A percentile compares a stretch with the other conserved stretches of the same genome.
These are phyloP conservation scores for Globisporangium parvum DNA, from an alignment of 352 stramenopile genomes.

Conservation along the genomic window DNA sequence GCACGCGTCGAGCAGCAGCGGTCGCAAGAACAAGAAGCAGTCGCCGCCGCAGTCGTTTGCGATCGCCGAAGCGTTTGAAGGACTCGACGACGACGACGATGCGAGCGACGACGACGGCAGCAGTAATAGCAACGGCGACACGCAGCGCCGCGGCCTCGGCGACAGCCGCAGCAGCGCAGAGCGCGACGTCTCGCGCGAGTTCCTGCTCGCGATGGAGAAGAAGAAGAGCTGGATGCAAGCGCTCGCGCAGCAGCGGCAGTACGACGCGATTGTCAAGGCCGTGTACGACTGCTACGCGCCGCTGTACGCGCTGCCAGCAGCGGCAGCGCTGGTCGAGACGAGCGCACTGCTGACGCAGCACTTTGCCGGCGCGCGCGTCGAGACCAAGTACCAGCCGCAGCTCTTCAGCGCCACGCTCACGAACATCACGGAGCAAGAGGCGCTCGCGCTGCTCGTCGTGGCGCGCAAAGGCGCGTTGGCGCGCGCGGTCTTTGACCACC, in stretches of 20 bases:
- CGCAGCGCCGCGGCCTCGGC: background rate
- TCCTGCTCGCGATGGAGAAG: constrained; percentile 51
- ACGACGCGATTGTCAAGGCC: constrained; percentile 32
- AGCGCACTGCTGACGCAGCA: constrained; percentile 3
- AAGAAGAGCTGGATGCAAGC: constrained; percentile 61
- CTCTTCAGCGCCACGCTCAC: constrained; percentile 55
- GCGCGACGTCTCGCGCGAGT: constrained; percentile 29
- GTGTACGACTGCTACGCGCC: constrained; percentile 61
- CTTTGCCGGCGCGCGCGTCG: constrained; percentile 17
- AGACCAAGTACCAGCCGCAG: constrained; percentile 43
- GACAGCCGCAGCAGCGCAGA: constrained; percentile 1
- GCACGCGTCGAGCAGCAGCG: background rate
- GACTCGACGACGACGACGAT: constrained; percentile 36
- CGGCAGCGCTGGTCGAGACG: constrained; percentile 1
- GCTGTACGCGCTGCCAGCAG: constrained; percentile 28
- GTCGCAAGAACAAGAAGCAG: background rate
- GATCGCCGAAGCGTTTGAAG: constrained; percentile 50
- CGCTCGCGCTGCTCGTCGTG: constrained; percentile 46
- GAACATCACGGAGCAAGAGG: constrained; percentile 59
- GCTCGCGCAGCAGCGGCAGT: constrained; percentile 31
- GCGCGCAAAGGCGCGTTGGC: constrained; percentile 26
- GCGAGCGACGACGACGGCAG: background rate
- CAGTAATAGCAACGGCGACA: too few relatives aligned
- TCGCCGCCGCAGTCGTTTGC: constrained; percentile 29
- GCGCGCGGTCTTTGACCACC: constrained; percentile 44